These are phyloP conservation scores for Mycosphaerelloides madeirae DNA, from an alignment of 2,329 filamentous ascomycete genomes.

Conservation along the genomic window DNA sequence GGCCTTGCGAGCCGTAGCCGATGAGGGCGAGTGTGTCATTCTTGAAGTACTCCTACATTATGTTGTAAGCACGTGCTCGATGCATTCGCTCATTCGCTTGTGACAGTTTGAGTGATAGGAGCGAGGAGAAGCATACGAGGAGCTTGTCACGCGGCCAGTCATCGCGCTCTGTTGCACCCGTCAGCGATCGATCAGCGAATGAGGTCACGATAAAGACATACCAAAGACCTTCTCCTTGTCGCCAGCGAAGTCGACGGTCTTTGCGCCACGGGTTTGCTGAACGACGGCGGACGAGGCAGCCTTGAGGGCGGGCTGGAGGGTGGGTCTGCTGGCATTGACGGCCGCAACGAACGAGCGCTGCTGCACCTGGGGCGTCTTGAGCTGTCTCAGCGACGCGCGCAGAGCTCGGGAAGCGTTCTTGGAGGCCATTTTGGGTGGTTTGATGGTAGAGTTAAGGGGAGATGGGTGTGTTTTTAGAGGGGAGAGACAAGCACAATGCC, in stretches of 20 bases:
- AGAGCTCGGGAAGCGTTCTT: constrained; percentile 63
- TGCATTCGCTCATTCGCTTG: not conserved
- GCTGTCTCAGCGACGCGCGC: constrained; percentile 53
- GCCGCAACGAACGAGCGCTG: constrained; percentile 57
- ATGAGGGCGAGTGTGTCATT: constrained; percentile 98
- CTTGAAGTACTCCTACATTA: constrained; percentile 98
- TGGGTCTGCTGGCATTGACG: constrained; percentile 45
- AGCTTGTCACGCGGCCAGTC: constrained; percentile 99
- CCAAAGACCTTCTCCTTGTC: constrained; percentile 91
- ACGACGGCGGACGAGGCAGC: constrained; percentile 44
- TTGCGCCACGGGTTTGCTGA: constrained; percentile 74
- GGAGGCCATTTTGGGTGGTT: constrained; percentile 62
- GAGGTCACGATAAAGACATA: constrained; percentile 39
- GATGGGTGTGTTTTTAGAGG: not conserved
- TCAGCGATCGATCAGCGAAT: constrained; percentile 26
- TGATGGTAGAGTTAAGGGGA: constrained; percentile 3
- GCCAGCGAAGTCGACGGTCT: constrained; percentile 98
- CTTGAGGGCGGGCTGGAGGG: constrained; percentile 43
- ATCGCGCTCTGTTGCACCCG: constrained; percentile 67
- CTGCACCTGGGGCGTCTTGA: constrained; percentile 47
- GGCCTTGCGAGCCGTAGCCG: constrained; percentile 95
- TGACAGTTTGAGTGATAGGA: constrained; percentile 9
- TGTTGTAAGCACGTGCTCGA: constrained; percentile 26
- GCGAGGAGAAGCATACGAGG: constrained; percentile 56
- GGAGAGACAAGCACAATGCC: no score